Evolutionary conservation across 495 filamentous ascomycete species (phyloP).

Genomic region (Hypoxylon subgilvum): DNA sequence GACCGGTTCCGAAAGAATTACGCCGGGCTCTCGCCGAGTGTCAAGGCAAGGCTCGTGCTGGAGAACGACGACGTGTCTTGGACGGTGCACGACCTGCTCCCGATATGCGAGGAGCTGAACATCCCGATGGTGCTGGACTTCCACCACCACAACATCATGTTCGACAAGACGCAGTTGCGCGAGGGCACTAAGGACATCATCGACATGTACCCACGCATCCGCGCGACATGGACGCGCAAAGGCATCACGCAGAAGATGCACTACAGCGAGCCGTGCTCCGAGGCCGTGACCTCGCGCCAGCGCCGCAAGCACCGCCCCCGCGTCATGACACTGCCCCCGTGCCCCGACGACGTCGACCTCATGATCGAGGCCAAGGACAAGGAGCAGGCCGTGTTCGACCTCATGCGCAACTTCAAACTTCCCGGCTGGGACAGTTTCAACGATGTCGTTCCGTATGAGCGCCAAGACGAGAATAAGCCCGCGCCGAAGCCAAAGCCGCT

Average conservation of each 20-base stretch:
- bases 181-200: constrained; percentile 90
- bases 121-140: constrained; percentile 93
- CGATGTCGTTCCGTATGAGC: constrained; percentile 77
- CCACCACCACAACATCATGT: constrained; percentile 95
- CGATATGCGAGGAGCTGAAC: constrained; percentile 88
- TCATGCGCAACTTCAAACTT: constrained; percentile 86
- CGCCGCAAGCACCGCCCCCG: constrained; percentile 83
- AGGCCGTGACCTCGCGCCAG: constrained; percentile 76
- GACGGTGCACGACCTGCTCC: constrained; percentile 89
- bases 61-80: constrained; percentile 94
- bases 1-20: constrained; percentile 85
- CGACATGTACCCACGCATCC: constrained; percentile 63
- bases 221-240: constrained; percentile 84
- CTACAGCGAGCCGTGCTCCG: constrained; percentile 79
- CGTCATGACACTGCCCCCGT: constrained; percentile 80
- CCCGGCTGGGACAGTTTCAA: constrained; percentile 76
- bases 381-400: constrained; percentile 93
- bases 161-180: constrained; percentile 71
- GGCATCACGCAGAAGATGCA: constrained; percentile 95
- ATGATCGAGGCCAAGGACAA: constrained; percentile 99
- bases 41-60: constrained; percentile 84
- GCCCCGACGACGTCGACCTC: constrained; percentile 80
- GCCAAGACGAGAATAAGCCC: constrained; percentile 78
- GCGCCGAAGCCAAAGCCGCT: constrained; percentile 53
- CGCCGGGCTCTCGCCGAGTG: constrained; percentile 61